A percentile compares a stretch with the other conserved stretches of the same genome.
These are phyloP conservation scores for Blumeriella jaapii DNA, from an alignment of 2,329 filamentous ascomycete species.

Conservation along the genomic window DNA sequence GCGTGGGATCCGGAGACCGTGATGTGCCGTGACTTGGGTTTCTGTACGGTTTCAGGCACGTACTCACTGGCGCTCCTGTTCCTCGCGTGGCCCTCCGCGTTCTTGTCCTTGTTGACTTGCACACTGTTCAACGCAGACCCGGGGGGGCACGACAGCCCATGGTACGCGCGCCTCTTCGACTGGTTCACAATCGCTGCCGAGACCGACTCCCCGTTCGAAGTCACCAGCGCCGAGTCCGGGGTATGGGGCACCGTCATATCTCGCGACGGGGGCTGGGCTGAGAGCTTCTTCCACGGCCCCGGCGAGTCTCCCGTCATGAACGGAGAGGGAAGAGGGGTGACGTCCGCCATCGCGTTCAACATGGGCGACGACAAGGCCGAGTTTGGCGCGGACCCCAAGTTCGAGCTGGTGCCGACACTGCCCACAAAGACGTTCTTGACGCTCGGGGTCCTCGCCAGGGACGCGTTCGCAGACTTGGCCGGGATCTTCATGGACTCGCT, in stretches of 20 bases:
- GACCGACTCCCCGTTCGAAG: conserved; percentile 40
- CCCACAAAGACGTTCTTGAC: conserved; percentile 42
- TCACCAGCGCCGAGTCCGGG: conserved; percentile 38
- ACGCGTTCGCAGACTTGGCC: conserved; percentile 9
- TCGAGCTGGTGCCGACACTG: conserved; percentile 32
- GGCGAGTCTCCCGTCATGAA: conserved; percentile 54
- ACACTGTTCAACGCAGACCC: conserved; percentile 15
- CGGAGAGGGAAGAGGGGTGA: conserved; percentile 71
- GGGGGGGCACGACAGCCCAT: conserved; percentile 29
- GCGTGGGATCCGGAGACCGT: conserved; percentile 56
- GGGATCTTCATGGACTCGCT: conserved; percentile 12
- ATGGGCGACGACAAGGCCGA: conserved; percentile 63
- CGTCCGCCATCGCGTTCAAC: conserved; percentile 62
- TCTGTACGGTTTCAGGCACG: conserved; percentile 56
- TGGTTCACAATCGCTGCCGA: conserved; percentile 39
- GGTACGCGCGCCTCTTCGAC: conserved; percentile 46
- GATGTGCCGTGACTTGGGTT: conserved; percentile 56
- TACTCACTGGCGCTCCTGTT: conserved; percentile 88
- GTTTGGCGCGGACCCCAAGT: conserved; percentile 43
- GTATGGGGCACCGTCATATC: conserved; percentile 31
- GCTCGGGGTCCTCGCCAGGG: conserved; percentile 47
- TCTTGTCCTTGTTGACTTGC: conserved; percentile 21
- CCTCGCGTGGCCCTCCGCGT: conserved; percentile 40
- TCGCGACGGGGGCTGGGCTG: conserved; percentile 36
- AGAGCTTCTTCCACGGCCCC: conserved; percentile 51